Base-by-base conservation (phyloP, 257 asterid species). In the Solanum etuberosum region DNA sequence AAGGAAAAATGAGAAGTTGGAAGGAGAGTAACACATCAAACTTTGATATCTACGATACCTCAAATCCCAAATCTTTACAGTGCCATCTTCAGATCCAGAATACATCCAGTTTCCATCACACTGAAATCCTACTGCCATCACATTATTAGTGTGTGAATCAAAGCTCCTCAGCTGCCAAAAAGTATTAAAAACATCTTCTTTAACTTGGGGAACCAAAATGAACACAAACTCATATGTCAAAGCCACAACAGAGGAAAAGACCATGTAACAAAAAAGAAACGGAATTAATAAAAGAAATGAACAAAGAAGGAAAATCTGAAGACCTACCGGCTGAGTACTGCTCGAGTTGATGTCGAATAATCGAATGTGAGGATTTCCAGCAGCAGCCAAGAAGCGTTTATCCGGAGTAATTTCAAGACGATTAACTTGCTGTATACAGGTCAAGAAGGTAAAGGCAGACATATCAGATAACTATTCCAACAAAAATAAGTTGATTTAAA, bases 81-180 rank as follows among this genome's bases (percentile, higher is more conserved):
- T 97, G 87, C 99, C 99, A 91, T 97, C 99, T 93, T 97, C 99
- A 86, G 99, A 97, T 87, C 99, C 99, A 8, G 99, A 97, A 89
- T 95, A 97, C 99, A 97, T 97, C 99, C 99, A 97, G 81, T 96
- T 95, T 65, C 99, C 99, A 89, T 97, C 99, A 88, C 99, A 95
- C 87, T 93, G 98, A 91, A 97, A 97, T 83, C 99, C 99, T 88
- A 97, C 98, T 67, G 99, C 99, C 99, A 95, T 97, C 37, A 97
- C 99, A 87, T 97, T 97, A 88, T 91, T 97, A 80, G 99, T 97
- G 90, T 95, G 99, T 11, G 99, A 95, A 87, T 97, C 99, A 93
- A 95, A 97, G 93, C 98, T 97, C 97, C 93, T 93, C 86, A 95
- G 95, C 99, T 97, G 92, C 83, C 85, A 89, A 59, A 88, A 71